Conservation (phyloP, 164 flowering plant species). For the Tinospora cordifolia region DNA sequence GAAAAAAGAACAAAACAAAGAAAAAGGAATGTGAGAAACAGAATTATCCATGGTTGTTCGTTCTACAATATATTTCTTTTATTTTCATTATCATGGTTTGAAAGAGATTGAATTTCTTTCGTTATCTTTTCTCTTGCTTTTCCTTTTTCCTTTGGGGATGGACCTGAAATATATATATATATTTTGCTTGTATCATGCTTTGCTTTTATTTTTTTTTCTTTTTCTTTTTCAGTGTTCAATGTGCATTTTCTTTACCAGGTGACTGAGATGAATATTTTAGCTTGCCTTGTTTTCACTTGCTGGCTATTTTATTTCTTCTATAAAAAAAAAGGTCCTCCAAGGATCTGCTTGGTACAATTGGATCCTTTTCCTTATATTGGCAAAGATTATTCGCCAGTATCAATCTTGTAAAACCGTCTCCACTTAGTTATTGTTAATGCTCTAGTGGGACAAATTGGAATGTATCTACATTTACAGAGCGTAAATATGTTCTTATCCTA, state of each 20-base stretch:
- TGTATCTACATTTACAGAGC: too few species aligned
- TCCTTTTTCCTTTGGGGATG: background rate
- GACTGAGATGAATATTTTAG: background rate
- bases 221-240: too few species aligned
- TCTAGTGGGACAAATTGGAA: too few species aligned
- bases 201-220: background rate
- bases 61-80: background rate
- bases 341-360: background rate
- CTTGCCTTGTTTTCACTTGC: background rate
- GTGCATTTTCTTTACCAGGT: background rate
- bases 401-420: too few species aligned
- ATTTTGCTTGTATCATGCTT: background rate
- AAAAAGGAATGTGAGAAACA: background rate
- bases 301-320: background rate
- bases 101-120: too few species aligned
- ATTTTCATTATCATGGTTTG: background rate
- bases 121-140: background rate
- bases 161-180: background rate
- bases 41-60: background rate
- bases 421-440: too few species aligned
- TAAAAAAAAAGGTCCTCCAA: background rate
- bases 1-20: background rate
- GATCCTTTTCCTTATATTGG: too few species aligned
- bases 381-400: too few species aligned
- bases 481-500: too few species aligned